Base-by-base conservation (phyloP, 1,284 basidiomycete genomes). In the Polyporus tsugae region DNA sequence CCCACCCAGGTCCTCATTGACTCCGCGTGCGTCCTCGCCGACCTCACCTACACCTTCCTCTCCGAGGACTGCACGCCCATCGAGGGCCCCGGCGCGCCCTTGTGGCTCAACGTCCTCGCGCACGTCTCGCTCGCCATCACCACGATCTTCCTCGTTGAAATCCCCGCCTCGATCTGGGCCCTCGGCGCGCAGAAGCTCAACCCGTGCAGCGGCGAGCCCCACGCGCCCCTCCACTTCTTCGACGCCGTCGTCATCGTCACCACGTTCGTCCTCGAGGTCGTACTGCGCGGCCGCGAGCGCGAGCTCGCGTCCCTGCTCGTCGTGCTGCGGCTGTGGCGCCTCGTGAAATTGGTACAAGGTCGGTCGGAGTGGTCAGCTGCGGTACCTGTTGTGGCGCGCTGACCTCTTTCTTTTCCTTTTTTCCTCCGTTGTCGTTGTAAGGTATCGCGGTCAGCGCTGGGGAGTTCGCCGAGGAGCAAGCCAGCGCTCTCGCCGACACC, bases 291-390 rank as follows among this genome's bases (percentile, higher is more conserved):
- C 7, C 83, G 82, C 67, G 89, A 91, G 76, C 81, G 87, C 68
- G 91, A 95, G 75, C 83, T 95, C 29, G 90, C 88, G 2, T 86
- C 84, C 7, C 79, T 95, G 33, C 85, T 95, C 49, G 83, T 95
- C 60, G 81, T 92, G 10, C 81, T 95, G 25, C 92, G 93, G 78
- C 76, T 95, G 11, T 94, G 93, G 92, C 84, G 93, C 39, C 81
- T 94, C 33, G 86, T 95, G 36, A 93, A 94, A 76, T 82, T 94
- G 13, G 89, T 93, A 25, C 91, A 90, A 84, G 91, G 92, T 93
- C 70, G 35, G 41, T 46, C 19, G 33, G 15, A 9, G 38, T 10
- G 60, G 22, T 49, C 19, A 25, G 22, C 33, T 25, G 36, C 42
- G 33, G 29, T 29, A 29, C 2, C 29, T 29, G 29, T 29, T 29